Evolutionary conservation across 805 yeast genomes (phyloP), one percentile per base, ranked within the genome.

Genomic region (Candida parachauliodes): DNA sequence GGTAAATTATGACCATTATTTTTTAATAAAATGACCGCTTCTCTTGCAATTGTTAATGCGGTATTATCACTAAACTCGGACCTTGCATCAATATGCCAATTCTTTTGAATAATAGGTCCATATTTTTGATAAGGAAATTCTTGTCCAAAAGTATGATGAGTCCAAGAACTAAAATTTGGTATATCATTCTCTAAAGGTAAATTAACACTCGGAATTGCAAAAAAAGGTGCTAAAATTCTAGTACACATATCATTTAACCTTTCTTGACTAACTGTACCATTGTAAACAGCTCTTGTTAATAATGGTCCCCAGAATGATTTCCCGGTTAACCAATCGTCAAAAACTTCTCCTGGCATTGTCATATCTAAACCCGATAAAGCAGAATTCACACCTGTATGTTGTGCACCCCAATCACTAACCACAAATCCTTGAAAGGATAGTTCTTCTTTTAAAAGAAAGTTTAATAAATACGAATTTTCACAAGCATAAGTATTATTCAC

Each of bases 361-460:
- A 80, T 76, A 54, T 80, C 85, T 24, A 77, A 55, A 2, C 86
- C 86, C 2, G 81, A 68, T 17, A 76, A 55, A 1, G 75, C 79
- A 1, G 80, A 68, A 35, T 68, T 64, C 4, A 77, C 76, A 5
- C 84, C 83, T 7, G 72, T 51, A 45, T 73, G 79, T 42, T 73
- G 79, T 4, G 81, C 83, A n/a, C 76, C 77, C 82, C 83, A 77
- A 50, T 79, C 84, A 19, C 80, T 68, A 40, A 77, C 71, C n/a
- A 79, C 79, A 53, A 76, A 79, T 0, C 84, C 85, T 57, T 79
- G 83, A 49, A 78, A 79, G 0, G 83, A 83, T 36, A 77, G 55
- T 52, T 79, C 83, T 33, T 72, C 79, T 55, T 78, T 79, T 45
- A 79, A 56, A 18, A 79, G 56, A 39, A 71, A 64, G 52, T 79